Evolutionary conservation across 306 rosid species (phyloP).

Genomic region (Medicago arabica): DNA sequence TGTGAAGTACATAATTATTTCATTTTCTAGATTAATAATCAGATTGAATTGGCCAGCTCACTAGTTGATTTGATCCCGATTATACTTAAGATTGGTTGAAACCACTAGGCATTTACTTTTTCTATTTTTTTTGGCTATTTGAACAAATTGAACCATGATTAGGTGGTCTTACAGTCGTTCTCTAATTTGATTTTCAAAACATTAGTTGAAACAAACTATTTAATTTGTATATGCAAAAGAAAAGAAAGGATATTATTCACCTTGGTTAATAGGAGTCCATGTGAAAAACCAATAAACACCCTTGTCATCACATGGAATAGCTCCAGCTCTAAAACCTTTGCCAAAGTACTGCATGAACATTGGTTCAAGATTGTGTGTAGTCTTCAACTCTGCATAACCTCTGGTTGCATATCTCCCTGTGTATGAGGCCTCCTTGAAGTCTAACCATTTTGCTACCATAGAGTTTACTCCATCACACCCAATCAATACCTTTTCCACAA

Average conservation of each 20-base stretch:
- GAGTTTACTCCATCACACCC: conserved; percentile 95
- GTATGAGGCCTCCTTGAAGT: conserved; percentile 58
- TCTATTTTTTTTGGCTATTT: no score
- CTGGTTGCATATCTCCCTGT: conserved; percentile 63
- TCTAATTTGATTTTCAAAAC: no score
- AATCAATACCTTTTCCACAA: conserved; percentile 56
- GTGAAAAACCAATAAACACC: conserved; percentile 64
- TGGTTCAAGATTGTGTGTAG: conserved; percentile 49
- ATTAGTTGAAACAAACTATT: no score
- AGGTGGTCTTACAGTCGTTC: not conserved
- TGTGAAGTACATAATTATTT: not conserved
- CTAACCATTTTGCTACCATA: conserved; percentile 70
- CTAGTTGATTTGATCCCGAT: no score
- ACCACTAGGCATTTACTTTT: no score
- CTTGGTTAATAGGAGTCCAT: conserved; percentile 65
- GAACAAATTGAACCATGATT: not conserved
- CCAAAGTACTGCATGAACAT: conserved; percentile 55
- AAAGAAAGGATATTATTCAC: conserved; percentile 36
- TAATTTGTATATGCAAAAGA: not conserved
- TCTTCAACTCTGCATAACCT: conserved; percentile 48
- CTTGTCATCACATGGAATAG: conserved; percentile 55
- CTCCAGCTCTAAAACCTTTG: conserved; percentile 62
- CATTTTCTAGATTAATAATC: no score
- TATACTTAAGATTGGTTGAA: no score
- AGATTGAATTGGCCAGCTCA: no score